These are phyloP conservation scores for Ocimum tenuiflorum DNA, from an alignment of 257 asterid genomes.

Conservation along the genomic window DNA sequence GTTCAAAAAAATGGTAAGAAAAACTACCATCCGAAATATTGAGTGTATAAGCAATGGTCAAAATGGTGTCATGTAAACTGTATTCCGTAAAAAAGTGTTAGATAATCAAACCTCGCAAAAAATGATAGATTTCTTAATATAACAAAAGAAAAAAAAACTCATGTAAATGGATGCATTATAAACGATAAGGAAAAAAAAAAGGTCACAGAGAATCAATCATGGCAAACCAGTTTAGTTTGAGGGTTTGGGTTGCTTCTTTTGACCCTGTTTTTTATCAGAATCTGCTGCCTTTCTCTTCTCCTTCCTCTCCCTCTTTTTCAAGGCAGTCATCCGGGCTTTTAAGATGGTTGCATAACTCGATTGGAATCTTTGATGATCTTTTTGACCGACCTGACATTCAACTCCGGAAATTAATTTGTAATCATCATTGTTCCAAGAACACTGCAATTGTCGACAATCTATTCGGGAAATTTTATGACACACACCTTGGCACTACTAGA, in stretches of 20 bases:
- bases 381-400: conserved; percentile 61
- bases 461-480: no score
- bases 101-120: conserved; percentile 12
- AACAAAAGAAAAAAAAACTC: no score
- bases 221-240: conserved; percentile 19
- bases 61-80: not conserved
- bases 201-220: not conserved
- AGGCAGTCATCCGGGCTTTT: conserved; percentile 81
- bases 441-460: not conserved
- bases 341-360: conserved; percentile 82
- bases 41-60: not conserved
- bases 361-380: conserved; percentile 85
- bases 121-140: conserved; percentile 7
- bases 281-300: conserved; percentile 67
- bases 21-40: not conserved
- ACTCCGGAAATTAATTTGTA: not conserved
- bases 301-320: conserved; percentile 93
- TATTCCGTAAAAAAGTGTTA: not conserved
- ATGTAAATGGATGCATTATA: no score
- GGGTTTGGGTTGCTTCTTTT: conserved; percentile 38
- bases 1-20: no score
- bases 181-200: not conserved
- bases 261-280: conserved; percentile 50
- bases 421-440: not conserved
- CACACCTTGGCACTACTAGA: no score